Base-by-base conservation (phyloP, 1,139 yeast species). In the Candida albicans region DNA sequence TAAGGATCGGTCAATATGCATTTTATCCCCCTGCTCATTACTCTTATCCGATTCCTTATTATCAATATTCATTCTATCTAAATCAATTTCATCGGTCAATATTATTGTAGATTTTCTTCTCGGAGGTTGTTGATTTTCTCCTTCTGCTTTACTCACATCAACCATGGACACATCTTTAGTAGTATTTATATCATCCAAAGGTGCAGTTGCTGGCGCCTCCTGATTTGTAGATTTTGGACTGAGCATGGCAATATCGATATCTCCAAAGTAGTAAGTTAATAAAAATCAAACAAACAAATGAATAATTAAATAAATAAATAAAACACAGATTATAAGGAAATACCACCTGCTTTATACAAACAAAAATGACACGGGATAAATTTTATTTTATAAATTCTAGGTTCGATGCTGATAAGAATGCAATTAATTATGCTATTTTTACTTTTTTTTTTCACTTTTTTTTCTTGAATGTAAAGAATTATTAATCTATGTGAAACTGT, bases 51-150 rank as follows among this genome's bases (percentile, higher is more conserved):
- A 10, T 10, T 46, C 45, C 39, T 42, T 47, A 27, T 43, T 44
- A 41, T 65, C 70, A 35, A 67, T 57, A 47, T 67, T 68, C 61
- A 68, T 61, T 44, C 67, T 68, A 42, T 75, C 82, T 52, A 58
- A 50, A 25, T 64, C 69, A 36, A 55, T 54, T 39, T 70, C 76
- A 40, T 72, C 78, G 2, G 74, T 71, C 31, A 72, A 57, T 26
- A 71, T 67, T 38, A 73, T 55, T 2, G 76, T 72, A 8, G 75
- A 68, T 53, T 66, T 70, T 49, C 77, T 60, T 51, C 77, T 62
- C 7, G 74, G 74, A 9, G 59, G 51, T 8, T 41, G 44, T 24
- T 33, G 28, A 18, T 32, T 22, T 8, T 35, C 38, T 11, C 35
- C 40, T 12, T 34, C 38, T 40, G 52, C 55, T 54, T 56, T 54